A percentile compares a stretch with the other conserved stretches of the same genome.
Evolutionary conservation across 306 rosid species (phyloP).

Genomic region (Sicyos baderoa): DNA sequence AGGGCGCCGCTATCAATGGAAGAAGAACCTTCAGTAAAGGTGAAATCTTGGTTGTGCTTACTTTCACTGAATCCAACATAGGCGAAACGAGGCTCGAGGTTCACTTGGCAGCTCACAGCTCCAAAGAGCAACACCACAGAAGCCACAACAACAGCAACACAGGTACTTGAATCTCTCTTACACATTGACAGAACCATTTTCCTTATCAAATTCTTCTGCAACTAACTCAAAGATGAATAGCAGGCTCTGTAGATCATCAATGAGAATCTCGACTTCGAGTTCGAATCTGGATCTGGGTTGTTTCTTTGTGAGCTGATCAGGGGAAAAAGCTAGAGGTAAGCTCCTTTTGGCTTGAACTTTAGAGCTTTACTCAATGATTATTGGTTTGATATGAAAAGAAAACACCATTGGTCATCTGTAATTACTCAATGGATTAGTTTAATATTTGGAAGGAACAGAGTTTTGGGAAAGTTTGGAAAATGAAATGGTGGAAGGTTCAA

Average conservation of each 20-base stretch:
- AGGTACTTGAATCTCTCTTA: slow-evolving; percentile 8
- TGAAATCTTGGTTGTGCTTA: not conserved
- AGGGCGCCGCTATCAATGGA: slow-evolving; percentile 23
- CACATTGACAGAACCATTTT: not conserved
- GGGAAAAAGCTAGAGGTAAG: not conserved
- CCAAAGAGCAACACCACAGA: not conserved
- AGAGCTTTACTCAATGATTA: not conserved
- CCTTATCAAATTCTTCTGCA: not conserved
- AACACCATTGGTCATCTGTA: not conserved
- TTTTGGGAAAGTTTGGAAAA: not conserved
- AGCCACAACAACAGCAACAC: not conserved
- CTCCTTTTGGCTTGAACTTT: not conserved
- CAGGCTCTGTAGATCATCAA: not conserved
- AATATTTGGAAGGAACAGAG: slow-evolving; percentile 1
- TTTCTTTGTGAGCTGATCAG: not conserved
- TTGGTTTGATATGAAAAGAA: not conserved
- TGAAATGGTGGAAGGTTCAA: not conserved
- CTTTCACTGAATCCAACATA: slow-evolving; percentile 11
- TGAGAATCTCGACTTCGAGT: not conserved
- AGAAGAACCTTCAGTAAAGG: slow-evolving; percentile 21
- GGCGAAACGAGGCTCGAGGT: not conserved
- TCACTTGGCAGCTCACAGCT: not conserved
- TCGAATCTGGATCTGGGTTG: not conserved
- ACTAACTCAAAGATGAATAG: too few relatives aligned
- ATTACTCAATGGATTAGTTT: not conserved